Conservation (phyloP, 2,329 filamentous ascomycete species). For the Plenodomus lindquistii region DNA sequence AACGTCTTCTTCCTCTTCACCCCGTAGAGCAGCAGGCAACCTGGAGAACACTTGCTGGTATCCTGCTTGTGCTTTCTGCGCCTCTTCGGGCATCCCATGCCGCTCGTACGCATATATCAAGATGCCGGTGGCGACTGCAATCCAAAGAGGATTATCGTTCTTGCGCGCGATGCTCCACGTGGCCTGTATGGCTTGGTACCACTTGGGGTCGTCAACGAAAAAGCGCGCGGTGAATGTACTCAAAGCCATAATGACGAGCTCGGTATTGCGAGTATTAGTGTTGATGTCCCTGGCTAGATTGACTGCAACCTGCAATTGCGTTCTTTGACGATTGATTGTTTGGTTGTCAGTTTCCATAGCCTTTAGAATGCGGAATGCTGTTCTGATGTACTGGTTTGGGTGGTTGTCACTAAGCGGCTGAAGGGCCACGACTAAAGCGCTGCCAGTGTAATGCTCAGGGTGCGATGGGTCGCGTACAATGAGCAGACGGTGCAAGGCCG, state of each 20-base stretch:
- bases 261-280: constrained; percentile 71
- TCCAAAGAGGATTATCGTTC: constrained; percentile 24
- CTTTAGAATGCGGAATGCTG: constrained; percentile 75
- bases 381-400: constrained; percentile 73
- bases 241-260: constrained; percentile 80
- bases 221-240: constrained; percentile 83
- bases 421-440: constrained; percentile 66
- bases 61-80: constrained; percentile 19
- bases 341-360: constrained; percentile 65
- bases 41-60: constrained; percentile 25
- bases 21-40: constrained; percentile 30
- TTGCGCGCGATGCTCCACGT: constrained; percentile 5
- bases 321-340: constrained; percentile 76
- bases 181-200: constrained; percentile 27
- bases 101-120: constrained; percentile 34
- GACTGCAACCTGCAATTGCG: constrained; percentile 64
- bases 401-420: constrained; percentile 70
- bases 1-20: constrained; percentile 17
- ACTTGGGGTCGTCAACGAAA: constrained; percentile 61
- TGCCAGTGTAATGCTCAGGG: constrained; percentile 57
- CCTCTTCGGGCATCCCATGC: constrained; percentile 33
- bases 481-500: constrained; percentile 53
- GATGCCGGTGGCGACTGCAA: constrained; percentile 36
- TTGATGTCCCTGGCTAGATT: constrained; percentile 67
- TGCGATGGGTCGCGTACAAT: constrained; percentile 49